Evolutionary conservation across 148 eudicot genomes (phyloP).

Genomic region (Salicornia ramosissima): DNA sequence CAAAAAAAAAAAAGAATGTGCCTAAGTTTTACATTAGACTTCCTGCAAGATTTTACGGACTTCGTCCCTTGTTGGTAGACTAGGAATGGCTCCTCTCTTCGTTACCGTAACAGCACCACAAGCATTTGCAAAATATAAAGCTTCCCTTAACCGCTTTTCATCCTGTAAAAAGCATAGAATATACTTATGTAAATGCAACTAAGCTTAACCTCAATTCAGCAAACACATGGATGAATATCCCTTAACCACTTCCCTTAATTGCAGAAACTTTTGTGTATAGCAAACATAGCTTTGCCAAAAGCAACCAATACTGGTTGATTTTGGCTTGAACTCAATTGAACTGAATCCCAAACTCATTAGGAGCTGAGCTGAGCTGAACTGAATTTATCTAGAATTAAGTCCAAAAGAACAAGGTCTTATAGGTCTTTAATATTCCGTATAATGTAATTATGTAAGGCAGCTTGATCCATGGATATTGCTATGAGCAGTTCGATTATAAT

Average conservation of each 20-base stretch:
- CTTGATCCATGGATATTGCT: neutral
- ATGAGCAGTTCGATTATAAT: neutral
- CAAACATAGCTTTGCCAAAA: neutral
- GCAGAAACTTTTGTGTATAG: neutral
- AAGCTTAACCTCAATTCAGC: neutral
- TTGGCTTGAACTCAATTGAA: no score
- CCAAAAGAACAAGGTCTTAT: no score
- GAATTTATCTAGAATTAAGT: no score
- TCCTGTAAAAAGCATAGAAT: constrained; percentile 37
- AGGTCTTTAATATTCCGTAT: no score
- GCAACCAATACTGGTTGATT: neutral
- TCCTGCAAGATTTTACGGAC: constrained; percentile 46
- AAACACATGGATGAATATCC: no score
- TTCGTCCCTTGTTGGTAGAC: constrained; percentile 57
- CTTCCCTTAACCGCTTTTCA: constrained; percentile 56
- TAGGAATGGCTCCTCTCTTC: constrained; percentile 75
- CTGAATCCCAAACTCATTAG: no score
- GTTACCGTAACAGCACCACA: constrained; percentile 83
- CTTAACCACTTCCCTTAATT: no score
- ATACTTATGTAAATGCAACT: no score
- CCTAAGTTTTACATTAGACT: constrained; percentile 16
- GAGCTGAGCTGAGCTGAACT: no score
- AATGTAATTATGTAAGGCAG: no score
- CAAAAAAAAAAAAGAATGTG: constrained; percentile 10
- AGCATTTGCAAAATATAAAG: constrained; percentile 70